These are phyloP conservation scores for Phytophthora macrochlamydospora DNA, from an alignment of 352 stramenopile genomes.

Conservation along the genomic window DNA sequence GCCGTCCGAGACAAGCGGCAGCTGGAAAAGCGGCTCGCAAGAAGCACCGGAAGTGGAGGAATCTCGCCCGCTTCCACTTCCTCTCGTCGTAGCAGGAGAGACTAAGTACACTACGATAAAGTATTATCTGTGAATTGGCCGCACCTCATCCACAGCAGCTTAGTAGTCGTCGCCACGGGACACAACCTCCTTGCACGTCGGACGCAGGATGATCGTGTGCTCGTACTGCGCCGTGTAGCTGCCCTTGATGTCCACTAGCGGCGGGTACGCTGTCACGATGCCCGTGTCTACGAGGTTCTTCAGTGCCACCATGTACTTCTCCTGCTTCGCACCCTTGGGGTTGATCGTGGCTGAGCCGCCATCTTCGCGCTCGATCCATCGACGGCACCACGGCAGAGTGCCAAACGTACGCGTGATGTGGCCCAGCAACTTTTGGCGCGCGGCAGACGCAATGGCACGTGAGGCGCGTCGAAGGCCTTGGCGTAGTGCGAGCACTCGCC, in stretches of 20 bases:
- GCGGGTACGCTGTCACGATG: slow-evolving; percentile 96
- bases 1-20: slow-evolving; percentile 80
- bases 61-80: slow-evolving; percentile 15
- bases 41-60: slow-evolving; percentile 2
- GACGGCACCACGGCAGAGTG: slow-evolving; percentile 98
- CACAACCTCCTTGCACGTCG: slow-evolving; percentile 98
- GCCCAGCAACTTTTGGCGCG: slow-evolving; percentile 94
- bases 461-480: slow-evolving; percentile 95
- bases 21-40: slow-evolving; percentile 48
- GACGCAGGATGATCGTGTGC: slow-evolving; percentile 97
- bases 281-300: slow-evolving; percentile 98
- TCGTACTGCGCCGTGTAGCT: slow-evolving; percentile 99
- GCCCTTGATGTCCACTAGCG: slow-evolving; percentile 95
- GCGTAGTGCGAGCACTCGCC: slow-evolving; percentile 98
- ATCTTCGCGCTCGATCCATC: slow-evolving; percentile 97
- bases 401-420: slow-evolving; percentile 99
- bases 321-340: slow-evolving; percentile 94
- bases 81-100: slow-evolving; percentile 19
- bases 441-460: slow-evolving; percentile 92
- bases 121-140: not conserved
- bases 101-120: slow-evolving; percentile 11
- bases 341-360: slow-evolving; percentile 94
- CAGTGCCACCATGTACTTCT: slow-evolving; percentile 97
- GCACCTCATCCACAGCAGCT: not conserved
- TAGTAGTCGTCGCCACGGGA: slow-evolving; percentile 98